Base-by-base conservation (phyloP, 129 eudicot species). In the Silybum marianum region DNA sequence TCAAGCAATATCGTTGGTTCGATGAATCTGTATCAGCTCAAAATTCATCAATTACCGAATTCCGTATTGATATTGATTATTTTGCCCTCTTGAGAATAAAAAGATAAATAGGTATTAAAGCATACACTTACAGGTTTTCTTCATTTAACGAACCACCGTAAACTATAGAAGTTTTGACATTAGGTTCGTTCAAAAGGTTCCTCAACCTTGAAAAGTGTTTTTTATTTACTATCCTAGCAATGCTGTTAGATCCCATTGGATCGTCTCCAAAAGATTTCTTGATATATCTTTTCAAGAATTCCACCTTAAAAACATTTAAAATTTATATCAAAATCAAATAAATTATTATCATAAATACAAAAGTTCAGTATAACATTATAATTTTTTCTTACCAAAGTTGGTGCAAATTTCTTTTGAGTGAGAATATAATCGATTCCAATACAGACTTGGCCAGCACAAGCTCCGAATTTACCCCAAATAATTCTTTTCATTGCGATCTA, bases 1-100 rank as follows among this genome's bases (percentile, higher is more conserved):
- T 95, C 91, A 34, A 95, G 86, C 87, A 95, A 84, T 58, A 95
- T 81, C 2, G 99, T 95, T 7, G 99, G 98, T 82, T 92, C 98
- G 30, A 95, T 92, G 73, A 73, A 92, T 76, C 98, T 95, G 85
- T 78, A 88, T 2, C 2, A 16, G 1, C 16, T 68, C 9, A 42
- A 44, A 36, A 42, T 7, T 22, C 34, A 3, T 73, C 9, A 18
- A 11, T 24, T 54, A 3, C 3, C 3, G 22, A 13, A 48, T 14
- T 48, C 7, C 19, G 6, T 24, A 9, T 63, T 22, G 12, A 22
- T 7, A 7, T 7, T 25, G 10, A 67, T 30, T 28, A 25, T 13
- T 40, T 39, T 42, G 1, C 6, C 19, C 23, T 16, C 7, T 12
- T 19, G 1, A 7, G 9, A 26, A n/a, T 28, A 9, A 13, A 21